Evolutionary conservation across 2,329 filamentous ascomycete species (phyloP), one percentile per base, ranked within the genome.

Genomic region (Biscogniauxia marginata): DNA sequence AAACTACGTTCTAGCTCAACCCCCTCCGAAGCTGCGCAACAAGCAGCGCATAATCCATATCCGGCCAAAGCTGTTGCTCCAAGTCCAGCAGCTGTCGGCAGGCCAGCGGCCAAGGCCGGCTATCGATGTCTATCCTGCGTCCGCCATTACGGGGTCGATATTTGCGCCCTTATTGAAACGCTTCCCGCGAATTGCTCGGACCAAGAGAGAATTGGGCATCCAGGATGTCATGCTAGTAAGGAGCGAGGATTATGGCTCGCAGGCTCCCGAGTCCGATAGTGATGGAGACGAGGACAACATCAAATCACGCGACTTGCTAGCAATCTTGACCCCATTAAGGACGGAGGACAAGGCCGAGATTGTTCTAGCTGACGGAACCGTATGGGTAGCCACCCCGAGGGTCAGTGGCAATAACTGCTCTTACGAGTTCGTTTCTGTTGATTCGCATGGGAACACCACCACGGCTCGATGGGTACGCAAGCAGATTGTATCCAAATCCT

Each of bases 91-190:
- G 55, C 70, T 91, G n/a, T 77, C 81, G 2, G 73, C 79, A 44
- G 80, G 84, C 58, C 77, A 77, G 16, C 82, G 89, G 21, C 87
- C 88, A 0, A 79, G 79, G 51, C 89, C 89, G 0, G 82, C 84
- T 3, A 85, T 90, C 61, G 89, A 93, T 63, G 83, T 91, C n/a
- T 81, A 91, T 45, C 88, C 89, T 0, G 84, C 86, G 1, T 83
- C 82, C n/a, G 76, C 82, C 13, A 75, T 88, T 44, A 74, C 80
- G 47, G 73, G 81, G 57, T 74, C 80, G 52, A 84, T 84, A 55
- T 79, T 85, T 20, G 81, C 85, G 5, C 78, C 80, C 18, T 73
- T 89, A 21, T 77, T 81, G 2, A 83, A 84, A 65, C 79, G 80
- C 6, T 87, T 87, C 59, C 84, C 87, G 0, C 80, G 83, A 6